phyloP scores from a whole-genome alignment of 495 filamentous ascomycete genomes.

The Pyrenula aspistea region DNA sequence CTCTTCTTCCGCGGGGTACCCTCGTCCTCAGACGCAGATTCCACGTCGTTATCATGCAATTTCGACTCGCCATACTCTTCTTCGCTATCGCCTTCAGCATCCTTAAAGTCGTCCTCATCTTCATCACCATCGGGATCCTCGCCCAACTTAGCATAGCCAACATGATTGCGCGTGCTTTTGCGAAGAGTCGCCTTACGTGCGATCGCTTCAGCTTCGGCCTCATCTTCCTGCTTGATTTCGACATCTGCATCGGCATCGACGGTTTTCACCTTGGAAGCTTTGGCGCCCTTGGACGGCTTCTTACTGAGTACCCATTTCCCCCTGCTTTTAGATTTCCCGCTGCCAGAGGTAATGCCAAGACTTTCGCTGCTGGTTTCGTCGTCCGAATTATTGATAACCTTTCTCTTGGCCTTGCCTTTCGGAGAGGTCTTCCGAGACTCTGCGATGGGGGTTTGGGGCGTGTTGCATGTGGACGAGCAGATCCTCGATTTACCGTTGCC shows the following conservation, averaged over 20 bases:
- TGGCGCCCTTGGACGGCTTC: neutral
- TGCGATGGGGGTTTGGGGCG: too few relatives aligned
- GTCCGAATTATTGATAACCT: neutral
- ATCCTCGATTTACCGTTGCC: too few relatives aligned
- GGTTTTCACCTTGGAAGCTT: neutral
- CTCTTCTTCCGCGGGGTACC: neutral
- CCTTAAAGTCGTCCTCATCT: neutral
- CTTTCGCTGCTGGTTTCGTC: constrained; percentile 13
- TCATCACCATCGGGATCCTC: constrained; percentile 2
- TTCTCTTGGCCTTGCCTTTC: neutral
- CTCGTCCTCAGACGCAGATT: neutral
- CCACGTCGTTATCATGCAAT: neutral
- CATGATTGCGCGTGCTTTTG: constrained; percentile 4
- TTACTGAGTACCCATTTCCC: neutral
- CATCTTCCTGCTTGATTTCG: constrained; percentile 1
- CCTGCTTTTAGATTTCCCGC: constrained; percentile 4
- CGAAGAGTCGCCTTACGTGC: neutral
- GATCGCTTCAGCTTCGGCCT: constrained; percentile 3
- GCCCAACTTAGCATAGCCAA: constrained; percentile 1
- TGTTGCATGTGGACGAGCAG: too few relatives aligned
- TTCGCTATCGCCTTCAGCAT: neutral
- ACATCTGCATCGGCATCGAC: neutral
- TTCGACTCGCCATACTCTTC: neutral
- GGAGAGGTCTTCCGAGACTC: neutral
- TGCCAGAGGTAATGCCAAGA: constrained; percentile 4